Conservation (phyloP, 805 yeast genomes). For the Schizosaccharomyces lindneri region DNA sequence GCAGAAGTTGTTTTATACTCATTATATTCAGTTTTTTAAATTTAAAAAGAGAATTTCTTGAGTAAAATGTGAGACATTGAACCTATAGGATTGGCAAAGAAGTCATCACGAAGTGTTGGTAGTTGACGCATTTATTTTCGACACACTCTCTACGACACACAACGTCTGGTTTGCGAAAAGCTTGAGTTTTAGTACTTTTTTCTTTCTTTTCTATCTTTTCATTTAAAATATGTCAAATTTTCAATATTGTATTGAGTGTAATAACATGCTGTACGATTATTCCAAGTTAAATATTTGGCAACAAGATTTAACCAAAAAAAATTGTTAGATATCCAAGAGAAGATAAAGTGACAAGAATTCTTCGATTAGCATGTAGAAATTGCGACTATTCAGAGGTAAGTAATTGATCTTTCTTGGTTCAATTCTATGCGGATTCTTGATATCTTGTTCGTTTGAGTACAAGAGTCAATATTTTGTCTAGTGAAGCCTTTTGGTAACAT, state of each 20-base stretch:
- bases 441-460: background rate
- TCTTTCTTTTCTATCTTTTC: background rate
- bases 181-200: background rate
- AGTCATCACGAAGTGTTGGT: too few species aligned
- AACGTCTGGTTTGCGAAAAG: background rate
- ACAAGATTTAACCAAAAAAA: background rate
- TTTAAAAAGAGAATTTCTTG: too few species aligned
- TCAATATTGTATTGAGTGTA: conserved; percentile 2
- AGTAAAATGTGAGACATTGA: too few species aligned
- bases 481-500: background rate
- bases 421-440: background rate
- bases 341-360: background rate
- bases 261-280: conserved; percentile 3
- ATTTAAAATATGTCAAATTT: background rate
- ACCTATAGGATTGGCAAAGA: too few species aligned
- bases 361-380: background rate
- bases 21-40: too few species aligned
- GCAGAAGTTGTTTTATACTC: too few species aligned
- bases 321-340: background rate
- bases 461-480: background rate
- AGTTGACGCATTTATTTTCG: too few species aligned
- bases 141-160: background rate
- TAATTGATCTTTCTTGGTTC: background rate
- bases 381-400: conserved; percentile 2
- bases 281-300: background rate